These are phyloP conservation scores for Exutisphaerella laricina DNA, from an alignment of 2,329 filamentous ascomycete genomes.

Conservation along the genomic window DNA sequence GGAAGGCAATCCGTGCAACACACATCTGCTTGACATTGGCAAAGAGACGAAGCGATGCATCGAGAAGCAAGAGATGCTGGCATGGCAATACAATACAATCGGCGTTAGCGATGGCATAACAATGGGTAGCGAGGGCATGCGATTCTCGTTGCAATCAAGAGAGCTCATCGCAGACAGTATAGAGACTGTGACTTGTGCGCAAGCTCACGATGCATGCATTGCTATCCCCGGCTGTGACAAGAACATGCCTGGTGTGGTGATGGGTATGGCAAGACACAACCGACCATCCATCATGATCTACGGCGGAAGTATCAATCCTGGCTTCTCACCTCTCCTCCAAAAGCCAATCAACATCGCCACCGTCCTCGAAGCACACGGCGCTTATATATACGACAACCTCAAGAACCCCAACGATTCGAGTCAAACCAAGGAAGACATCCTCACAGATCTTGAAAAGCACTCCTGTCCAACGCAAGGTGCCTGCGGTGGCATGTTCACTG, in stretches of 20 bases:
- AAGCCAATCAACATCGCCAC: constrained; percentile 81
- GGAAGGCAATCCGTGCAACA: constrained; percentile 91
- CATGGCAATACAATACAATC: constrained; percentile 90
- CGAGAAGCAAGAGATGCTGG: constrained; percentile 77
- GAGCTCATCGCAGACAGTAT: constrained; percentile 94
- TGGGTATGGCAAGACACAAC: constrained; percentile 88
- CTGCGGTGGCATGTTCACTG: constrained; percentile 90
- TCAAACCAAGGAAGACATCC: constrained; percentile 68
- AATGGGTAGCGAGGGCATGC: constrained; percentile 94
- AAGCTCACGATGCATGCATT: constrained; percentile 90
- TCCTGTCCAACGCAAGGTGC: constrained; percentile 74
- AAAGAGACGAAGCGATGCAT: constrained; percentile 81
- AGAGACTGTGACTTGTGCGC: constrained; percentile 86
- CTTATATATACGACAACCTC: constrained; percentile 70
- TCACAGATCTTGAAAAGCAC: constrained; percentile 74
- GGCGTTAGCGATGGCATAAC: constrained; percentile 86
- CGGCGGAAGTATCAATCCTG: constrained; percentile 82
- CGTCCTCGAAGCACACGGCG: constrained; percentile 82
- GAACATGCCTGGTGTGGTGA: constrained; percentile 81
- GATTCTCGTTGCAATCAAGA: constrained; percentile 82
- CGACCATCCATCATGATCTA: constrained; percentile 94
- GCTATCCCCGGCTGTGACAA: constrained; percentile 93
- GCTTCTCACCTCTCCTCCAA: constrained; percentile 70
- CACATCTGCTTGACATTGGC: constrained; percentile 72
- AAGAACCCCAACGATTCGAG: constrained; percentile 62